Evolutionary conservation across 192 early-diverging fungal genomes (phyloP), one percentile per base, ranked within the genome.

Genomic region (Backusella macrospora): DNA sequence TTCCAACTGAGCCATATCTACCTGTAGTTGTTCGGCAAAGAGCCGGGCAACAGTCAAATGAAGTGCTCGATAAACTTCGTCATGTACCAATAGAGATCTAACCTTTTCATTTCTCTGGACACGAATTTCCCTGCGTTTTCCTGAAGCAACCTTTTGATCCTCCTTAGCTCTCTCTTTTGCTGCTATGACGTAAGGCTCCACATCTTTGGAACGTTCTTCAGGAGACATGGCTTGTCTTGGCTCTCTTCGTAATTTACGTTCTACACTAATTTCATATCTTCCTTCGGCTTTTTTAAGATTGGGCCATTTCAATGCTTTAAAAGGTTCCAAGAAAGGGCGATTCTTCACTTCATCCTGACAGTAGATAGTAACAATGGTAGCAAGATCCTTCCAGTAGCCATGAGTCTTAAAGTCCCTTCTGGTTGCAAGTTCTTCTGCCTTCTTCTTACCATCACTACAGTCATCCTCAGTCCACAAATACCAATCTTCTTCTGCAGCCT

Each of bases 321-420:
- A 71, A 3, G 21, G 38, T 10, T 3, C 26, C 13, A 23, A 59
- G 34, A 43, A 42, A 0, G 38, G 43, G 18, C 34, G 38, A 26
- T 38, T 18, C 3, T 44, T 39, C 0, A 34, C 42, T 59, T 78
- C 77, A 18, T 68, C 72, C 6, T 73, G 71, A 4, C 68, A 52
- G 40, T 84, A 77, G 40, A 81, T 77, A 4, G 72, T 66, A 1
- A 84, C 47, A 65, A 78, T 70, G 46, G 81, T 79, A 44, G 73
- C 47, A 18, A 84, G 21, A 21, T 84, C 82, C 42, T 84, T 84
- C 82, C 82, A 84, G 43, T 81, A 84, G 12, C 82, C 82, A 23
- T 84, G 82, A 0, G 75, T 64, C 34, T 65, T 68, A 18, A 46
- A 75, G 10, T 67, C 39, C 5, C 70, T 37, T 18, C 48, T 15